Conservation (phyloP, 495 filamentous ascomycete genomes). For the Neurospora sp. region DNA sequence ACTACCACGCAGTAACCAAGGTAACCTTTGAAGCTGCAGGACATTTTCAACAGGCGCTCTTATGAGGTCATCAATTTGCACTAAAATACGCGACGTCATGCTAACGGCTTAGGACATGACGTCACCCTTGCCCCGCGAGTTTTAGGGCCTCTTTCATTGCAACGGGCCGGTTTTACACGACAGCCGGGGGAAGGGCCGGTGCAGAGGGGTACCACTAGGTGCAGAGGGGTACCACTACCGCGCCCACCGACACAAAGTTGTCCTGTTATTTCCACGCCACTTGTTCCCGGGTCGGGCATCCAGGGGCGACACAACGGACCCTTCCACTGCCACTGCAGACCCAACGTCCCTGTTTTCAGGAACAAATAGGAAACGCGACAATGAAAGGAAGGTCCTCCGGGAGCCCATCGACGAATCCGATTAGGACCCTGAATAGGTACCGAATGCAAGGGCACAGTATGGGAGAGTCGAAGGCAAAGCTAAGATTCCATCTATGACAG, state of each 20-base stretch:
- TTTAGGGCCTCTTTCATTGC: neutral
- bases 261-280: neutral
- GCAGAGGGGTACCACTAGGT: neutral
- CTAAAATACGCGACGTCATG: neutral
- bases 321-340: neutral
- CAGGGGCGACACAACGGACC: neutral
- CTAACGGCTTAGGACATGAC: neutral
- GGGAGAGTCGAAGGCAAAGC: too few species aligned
- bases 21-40: neutral
- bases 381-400: neutral
- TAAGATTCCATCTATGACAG: too few species aligned
- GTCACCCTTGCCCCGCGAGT: neutral
- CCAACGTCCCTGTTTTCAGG: neutral
- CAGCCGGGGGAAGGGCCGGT: neutral
- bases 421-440: neutral
- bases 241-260: neutral
- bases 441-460: too few species aligned
- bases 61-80: neutral
- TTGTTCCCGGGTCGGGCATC: neutral
- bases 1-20: neutral
- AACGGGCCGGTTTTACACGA: neutral
- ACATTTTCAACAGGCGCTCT: neutral
- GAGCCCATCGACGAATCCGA: neutral
- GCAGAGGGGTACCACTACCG: neutral
- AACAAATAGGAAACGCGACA: neutral